These are phyloP conservation scores for Jimgerdemannia flammicorona DNA, from an alignment of 192 early-diverging fungal genomes.

Conservation along the genomic window DNA sequence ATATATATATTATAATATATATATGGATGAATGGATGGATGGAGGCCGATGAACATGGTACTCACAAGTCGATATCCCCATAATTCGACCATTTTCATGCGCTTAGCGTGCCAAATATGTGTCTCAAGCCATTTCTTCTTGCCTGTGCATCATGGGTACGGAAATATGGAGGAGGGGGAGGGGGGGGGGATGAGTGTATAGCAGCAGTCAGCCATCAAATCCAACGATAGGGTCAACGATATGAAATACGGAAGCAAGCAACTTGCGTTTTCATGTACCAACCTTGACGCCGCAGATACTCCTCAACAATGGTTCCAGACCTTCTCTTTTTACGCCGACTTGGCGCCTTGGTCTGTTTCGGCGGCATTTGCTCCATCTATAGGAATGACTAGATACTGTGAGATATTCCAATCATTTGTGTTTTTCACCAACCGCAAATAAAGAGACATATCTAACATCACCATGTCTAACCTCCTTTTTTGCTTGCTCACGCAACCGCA, in stretches of 20 bases:
- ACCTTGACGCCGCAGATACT: slow-evolving; percentile 47
- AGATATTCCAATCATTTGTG: no score
- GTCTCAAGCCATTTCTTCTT: slow-evolving; percentile 90
- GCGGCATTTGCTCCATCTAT: slow-evolving; percentile 8
- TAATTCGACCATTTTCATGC: slow-evolving; percentile 88
- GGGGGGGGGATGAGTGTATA: no score
- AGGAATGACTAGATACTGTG: background rate
- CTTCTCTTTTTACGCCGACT: slow-evolving; percentile 32
- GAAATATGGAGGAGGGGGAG: no score
- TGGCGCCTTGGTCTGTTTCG: slow-evolving; percentile 1
- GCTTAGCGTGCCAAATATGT: slow-evolving; percentile 97
- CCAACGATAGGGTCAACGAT: background rate
- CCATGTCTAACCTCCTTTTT: slow-evolving; percentile 51
- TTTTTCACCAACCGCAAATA: background rate
- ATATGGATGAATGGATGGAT: no score
- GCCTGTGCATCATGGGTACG: slow-evolving; percentile 8
- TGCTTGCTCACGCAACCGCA: slow-evolving; percentile 74
- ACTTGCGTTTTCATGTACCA: background rate
- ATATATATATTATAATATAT: no score
- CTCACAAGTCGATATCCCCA: slow-evolving; percentile 79
- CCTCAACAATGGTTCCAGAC: slow-evolving; percentile 35
- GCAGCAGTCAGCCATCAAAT: no score
- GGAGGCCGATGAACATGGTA: background rate
- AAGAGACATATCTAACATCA: background rate
- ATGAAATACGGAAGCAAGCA: background rate